phyloP scores from a whole-genome alignment of 1,139 yeast species.

The Magnusiomyces suaveolens region DNA sequence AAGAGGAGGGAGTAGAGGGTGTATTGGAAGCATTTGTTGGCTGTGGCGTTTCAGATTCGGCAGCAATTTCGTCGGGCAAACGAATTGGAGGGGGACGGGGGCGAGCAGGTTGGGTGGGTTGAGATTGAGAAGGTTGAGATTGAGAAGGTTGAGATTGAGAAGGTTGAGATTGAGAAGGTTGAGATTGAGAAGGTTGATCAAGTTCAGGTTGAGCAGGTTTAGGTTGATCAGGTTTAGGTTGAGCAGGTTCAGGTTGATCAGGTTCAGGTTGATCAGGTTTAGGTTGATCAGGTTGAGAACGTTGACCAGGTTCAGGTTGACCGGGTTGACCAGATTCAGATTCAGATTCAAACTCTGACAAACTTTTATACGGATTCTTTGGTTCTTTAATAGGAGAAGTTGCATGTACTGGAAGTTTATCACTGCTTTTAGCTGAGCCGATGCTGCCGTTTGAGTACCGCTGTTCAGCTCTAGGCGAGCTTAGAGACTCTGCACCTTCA shows the following conservation, averaged over 20 bases:
- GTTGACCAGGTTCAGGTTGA: too few species aligned
- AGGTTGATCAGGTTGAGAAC: too few species aligned
- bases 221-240: too few species aligned
- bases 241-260: too few species aligned
- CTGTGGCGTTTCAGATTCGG: not conserved
- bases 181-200: too few species aligned
- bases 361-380: not conserved
- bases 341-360: not conserved
- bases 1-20: slow-evolving; percentile 20
- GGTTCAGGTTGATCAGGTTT: not conserved
- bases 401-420: not conserved
- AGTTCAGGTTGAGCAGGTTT: too few species aligned
- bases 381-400: not conserved
- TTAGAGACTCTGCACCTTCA: not conserved
- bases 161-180: too few species aligned
- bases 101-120: too few species aligned
- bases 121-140: too few species aligned
- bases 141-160: too few species aligned
- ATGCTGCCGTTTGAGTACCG: not conserved
- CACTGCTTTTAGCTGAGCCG: not conserved
- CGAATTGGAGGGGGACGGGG: slow-evolving; percentile 4
- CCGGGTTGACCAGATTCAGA: too few species aligned
- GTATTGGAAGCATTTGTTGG: not conserved
- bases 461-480: not conserved
- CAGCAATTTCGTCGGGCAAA: not conserved